Evolutionary conservation across 352 stramenopile genomes (phyloP).

Genomic region (Phytophthora tubulina): DNA sequence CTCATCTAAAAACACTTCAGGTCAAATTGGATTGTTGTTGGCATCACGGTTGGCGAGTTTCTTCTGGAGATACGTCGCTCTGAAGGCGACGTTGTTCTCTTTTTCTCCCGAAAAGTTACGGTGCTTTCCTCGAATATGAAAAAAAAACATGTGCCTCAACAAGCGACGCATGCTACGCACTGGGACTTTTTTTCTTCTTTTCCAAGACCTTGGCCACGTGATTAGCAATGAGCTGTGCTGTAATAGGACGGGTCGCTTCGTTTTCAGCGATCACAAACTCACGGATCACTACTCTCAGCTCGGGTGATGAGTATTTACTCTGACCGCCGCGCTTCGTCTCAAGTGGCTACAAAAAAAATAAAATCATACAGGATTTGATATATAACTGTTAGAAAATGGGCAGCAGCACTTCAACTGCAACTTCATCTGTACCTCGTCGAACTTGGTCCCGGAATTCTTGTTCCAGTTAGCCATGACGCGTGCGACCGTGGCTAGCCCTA

Average conservation of each 20-base stretch:
- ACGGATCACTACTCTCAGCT: conserved; percentile 7
- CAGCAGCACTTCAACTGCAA: background rate
- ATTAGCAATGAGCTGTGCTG: conserved; percentile 15
- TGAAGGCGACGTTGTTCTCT: conserved; percentile 13
- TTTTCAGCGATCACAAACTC: conserved; percentile 18
- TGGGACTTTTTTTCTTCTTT: conserved; percentile 3
- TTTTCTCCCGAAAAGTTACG: conserved; percentile 13
- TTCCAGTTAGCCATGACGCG: conserved; percentile 19
- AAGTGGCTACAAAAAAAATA: conserved; percentile 8
- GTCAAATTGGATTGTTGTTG: conserved; percentile 20
- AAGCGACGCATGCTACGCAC: conserved; percentile 9
- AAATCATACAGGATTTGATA: conserved; percentile 16
- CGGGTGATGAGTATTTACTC: conserved; percentile 8
- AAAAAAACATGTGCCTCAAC: conserved; percentile 9
- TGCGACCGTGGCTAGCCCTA: background rate
- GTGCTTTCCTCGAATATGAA: conserved; percentile 14
- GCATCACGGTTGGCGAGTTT: conserved; percentile 16
- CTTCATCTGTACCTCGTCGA: conserved; percentile 1
- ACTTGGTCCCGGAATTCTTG: conserved; percentile 16
- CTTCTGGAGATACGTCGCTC: conserved; percentile 17
- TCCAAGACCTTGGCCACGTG: conserved; percentile 9
- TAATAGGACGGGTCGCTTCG: conserved; percentile 15
- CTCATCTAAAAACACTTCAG: conserved; percentile 33
- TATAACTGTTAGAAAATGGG: conserved; percentile 11
- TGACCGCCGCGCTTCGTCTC: conserved; percentile 1